Percentiles rank a stretch among this genome's conserved stretches.
Conservation (phyloP, 139 green algal species). For the Coelastrella sp. region DNA sequence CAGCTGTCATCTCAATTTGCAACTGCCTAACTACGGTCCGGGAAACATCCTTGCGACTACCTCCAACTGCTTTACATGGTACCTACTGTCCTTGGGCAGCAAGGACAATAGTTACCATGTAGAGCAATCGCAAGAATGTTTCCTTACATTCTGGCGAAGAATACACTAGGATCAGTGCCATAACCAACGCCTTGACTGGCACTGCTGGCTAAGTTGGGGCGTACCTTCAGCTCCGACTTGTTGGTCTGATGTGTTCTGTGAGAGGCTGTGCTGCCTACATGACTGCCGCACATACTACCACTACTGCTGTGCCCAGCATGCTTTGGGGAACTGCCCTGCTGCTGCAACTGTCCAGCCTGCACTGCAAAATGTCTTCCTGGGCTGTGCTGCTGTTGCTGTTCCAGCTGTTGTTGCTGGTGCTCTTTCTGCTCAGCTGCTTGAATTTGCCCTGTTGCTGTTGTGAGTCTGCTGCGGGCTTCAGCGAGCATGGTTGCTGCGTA, state of each 20-base stretch:
- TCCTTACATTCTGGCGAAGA: too few relatives aligned
- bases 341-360: not conserved
- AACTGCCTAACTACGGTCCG: too few relatives aligned
- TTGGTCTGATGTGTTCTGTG: not conserved
- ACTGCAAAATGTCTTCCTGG: not conserved
- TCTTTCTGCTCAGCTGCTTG: not conserved
- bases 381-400: not conserved
- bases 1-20: too few relatives aligned
- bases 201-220: too few relatives aligned
- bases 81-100: too few relatives aligned
- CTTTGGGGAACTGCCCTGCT: not conserved
- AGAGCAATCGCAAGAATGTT: too few relatives aligned
- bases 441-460: not conserved
- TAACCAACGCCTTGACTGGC: too few relatives aligned
- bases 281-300: not conserved
- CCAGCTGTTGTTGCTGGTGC: not conserved
- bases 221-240: conserved; percentile 3
- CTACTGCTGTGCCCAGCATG: not conserved
- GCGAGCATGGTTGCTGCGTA: not conserved
- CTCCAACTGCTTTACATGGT: too few relatives aligned
- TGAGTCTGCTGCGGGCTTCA: not conserved
- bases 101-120: too few relatives aligned
- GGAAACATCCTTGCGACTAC: too few relatives aligned
- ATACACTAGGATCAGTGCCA: too few relatives aligned
- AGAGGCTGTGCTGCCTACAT: not conserved